Evolutionary conservation across 441 rosid species (phyloP), one percentile per base, ranked within the genome.

Genomic region (Aquilaria agallochum): DNA sequence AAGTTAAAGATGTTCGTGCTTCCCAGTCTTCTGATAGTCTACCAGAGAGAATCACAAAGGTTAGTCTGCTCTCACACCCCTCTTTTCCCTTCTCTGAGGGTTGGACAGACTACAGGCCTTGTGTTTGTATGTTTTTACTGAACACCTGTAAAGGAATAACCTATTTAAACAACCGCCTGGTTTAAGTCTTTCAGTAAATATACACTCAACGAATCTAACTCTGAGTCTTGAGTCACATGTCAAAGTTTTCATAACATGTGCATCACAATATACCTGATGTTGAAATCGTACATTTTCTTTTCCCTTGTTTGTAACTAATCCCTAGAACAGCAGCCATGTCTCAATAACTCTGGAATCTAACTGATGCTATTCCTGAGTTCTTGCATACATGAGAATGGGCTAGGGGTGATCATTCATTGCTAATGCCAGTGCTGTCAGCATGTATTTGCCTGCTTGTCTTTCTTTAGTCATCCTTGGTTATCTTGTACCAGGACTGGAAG

Each of bases 1-100:
- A 95, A 82, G 88, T 95, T 47, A 88, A 72, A 79, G 99, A 95
- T 72, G 89, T 81, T 3, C 88, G 88, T 69, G 92, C 95, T 0
- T 73, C 96, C 72, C 99, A 92, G 72, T 78, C 59, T 36, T 54
- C 83, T 1, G 99, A 90, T 50, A 69, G 78, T 73, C 67, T 84
- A 63, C 88, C 95, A 2, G 98, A 95, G 20, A 85, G 98, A 80
- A 67, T 87, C 32, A 36, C 80, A 27, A 90, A 90, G 98, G 97
- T 95, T 50, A 66, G 64, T 70, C 56, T 50, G 53, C 60, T 53
- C 47, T 14, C 54, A 10, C 58, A 62, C 45, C 50, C 10, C 5
- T n/a, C 8, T 55, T 2, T 55, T 27, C 47, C 49, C 49, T 47
- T 32, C 5, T 49, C 52, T 46, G 1, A 36, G 42, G 53, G 42